A percentile compares a stretch with the other conserved stretches of the same genome.
phyloP scores from a whole-genome alignment of 192 early-diverging fungal species.

The Rhizoclosmatium globosum region DNA sequence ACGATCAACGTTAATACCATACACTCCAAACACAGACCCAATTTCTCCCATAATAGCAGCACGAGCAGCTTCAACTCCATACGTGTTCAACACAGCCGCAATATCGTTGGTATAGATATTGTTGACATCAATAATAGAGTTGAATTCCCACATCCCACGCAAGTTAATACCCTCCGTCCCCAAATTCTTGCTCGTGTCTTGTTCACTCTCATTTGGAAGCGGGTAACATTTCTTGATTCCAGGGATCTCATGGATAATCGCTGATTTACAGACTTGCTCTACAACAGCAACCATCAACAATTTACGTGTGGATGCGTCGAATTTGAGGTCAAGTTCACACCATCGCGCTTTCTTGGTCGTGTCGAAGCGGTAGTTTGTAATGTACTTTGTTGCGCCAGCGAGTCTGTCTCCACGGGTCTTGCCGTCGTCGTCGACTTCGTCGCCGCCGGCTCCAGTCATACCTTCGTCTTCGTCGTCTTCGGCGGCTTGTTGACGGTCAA shows the following conservation, averaged over 20 bases:
- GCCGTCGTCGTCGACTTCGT: conserved; percentile 46
- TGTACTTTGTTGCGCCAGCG: conserved; percentile 63
- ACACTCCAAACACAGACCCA: conserved; percentile 88
- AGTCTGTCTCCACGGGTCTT: conserved; percentile 65
- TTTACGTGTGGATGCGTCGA: conserved; percentile 90
- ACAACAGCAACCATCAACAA: conserved; percentile 92
- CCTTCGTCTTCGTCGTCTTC: conserved; percentile 57
- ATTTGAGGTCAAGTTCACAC: conserved; percentile 87
- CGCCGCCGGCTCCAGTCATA: conserved; percentile 49
- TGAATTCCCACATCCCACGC: conserved; percentile 85
- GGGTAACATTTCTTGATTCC: conserved; percentile 84
- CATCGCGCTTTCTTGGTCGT: conserved; percentile 62
- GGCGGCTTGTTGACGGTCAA: conserved; percentile 35
- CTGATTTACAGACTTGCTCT: conserved; percentile 74
- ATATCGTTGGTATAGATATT: conserved; percentile 96
- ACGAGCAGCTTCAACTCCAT: conserved; percentile 98
- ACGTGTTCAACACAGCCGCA: conserved; percentile 86
- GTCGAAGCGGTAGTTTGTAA: conserved; percentile 79
- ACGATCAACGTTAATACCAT: conserved; percentile 91
- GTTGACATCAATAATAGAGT: conserved; percentile 80
- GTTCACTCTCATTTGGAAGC: conserved; percentile 78
- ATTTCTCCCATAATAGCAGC: conserved; percentile 93
- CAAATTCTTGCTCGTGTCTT: conserved; percentile 78
- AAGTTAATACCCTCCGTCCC: conserved; percentile 94
- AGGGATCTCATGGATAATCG: conserved; percentile 86